Conservation (phyloP, 345 rosid species). For the Hibiscus trionum region DNA sequence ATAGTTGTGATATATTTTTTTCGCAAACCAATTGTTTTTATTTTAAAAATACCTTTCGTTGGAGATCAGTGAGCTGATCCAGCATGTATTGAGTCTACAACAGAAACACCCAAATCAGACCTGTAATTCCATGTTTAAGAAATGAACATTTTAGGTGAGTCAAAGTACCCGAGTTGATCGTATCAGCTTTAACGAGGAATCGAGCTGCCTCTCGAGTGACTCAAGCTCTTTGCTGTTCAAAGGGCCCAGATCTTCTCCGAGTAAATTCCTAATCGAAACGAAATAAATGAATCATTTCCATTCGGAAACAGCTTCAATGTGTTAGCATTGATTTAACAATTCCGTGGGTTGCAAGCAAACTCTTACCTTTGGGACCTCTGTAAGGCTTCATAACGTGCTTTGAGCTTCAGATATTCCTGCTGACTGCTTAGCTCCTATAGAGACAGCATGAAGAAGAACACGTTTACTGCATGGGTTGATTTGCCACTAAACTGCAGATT, state of each 20-base stretch:
- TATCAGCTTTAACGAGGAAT: constrained; percentile 83
- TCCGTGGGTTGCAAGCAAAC: neutral
- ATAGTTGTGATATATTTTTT: no score
- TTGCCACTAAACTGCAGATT: no score
- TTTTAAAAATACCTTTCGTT: constrained; percentile 47
- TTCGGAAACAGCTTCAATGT: neutral
- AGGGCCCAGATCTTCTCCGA: constrained; percentile 93
- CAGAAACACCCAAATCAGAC: neutral
- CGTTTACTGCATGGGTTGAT: neutral
- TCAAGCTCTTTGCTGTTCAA: constrained; percentile 81
- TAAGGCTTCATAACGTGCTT: constrained; percentile 75
- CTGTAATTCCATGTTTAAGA: neutral
- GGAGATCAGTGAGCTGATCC: constrained; percentile 89
- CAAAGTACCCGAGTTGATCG: constrained; percentile 65
- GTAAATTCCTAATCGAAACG: constrained; percentile 48
- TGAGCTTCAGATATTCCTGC: constrained; percentile 90
- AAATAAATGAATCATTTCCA: neutral
- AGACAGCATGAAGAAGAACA: neutral
- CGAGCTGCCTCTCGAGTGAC: constrained; percentile 93
- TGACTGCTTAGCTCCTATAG: constrained; percentile 78
- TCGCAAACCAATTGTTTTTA: no score
- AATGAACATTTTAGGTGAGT: neutral
- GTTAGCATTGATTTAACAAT: neutral
- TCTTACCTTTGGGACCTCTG: constrained; percentile 75
- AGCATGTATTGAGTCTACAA: constrained; percentile 83